phyloP scores from a whole-genome alignment of 169 alveolate species.

The Plasmodium gallinaceum region DNA sequence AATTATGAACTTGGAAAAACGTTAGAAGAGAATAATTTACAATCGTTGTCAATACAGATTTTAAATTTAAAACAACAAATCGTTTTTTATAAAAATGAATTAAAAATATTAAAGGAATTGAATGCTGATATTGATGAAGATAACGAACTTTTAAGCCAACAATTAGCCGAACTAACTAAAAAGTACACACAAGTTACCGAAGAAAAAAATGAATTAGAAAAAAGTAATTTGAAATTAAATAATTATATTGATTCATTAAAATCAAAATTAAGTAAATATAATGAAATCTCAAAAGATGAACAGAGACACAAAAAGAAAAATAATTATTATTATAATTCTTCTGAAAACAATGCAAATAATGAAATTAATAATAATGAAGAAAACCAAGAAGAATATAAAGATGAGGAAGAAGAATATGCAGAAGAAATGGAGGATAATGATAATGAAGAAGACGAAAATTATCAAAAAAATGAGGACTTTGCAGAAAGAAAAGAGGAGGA shows the following conservation, averaged over 20 bases:
- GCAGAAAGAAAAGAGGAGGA: slow-evolving; percentile 14
- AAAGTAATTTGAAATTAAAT: slow-evolving; percentile 20
- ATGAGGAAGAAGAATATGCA: not conserved
- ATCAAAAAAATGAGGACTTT: not conserved
- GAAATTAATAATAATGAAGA: not conserved
- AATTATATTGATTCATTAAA: slow-evolving; percentile 24
- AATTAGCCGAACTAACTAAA: slow-evolving; percentile 77
- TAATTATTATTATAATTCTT: not conserved
- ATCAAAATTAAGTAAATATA: slow-evolving; percentile 7
- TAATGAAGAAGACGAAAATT: not conserved
- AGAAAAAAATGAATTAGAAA: slow-evolving; percentile 30
- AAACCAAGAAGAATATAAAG: not conserved
- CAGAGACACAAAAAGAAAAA: not conserved
- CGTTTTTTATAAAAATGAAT: slow-evolving; percentile 76
- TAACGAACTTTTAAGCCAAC: slow-evolving; percentile 79
- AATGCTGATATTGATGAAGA: slow-evolving; percentile 82
- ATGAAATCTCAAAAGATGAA: not conserved
- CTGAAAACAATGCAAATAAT: not conserved
- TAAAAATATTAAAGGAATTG: slow-evolving; percentile 79
- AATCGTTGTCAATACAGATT: slow-evolving; percentile 68
- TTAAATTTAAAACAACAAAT: slow-evolving; percentile 78
- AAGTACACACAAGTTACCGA: slow-evolving; percentile 55
- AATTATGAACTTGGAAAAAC: slow-evolving; percentile 82
- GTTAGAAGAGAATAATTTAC: slow-evolving; percentile 77
- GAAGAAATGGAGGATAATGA: not conserved